Percentiles rank a stretch among this genome's conserved stretches.
Conservation (phyloP, 345 rosid species). For the Reutealis trisperma region DNA sequence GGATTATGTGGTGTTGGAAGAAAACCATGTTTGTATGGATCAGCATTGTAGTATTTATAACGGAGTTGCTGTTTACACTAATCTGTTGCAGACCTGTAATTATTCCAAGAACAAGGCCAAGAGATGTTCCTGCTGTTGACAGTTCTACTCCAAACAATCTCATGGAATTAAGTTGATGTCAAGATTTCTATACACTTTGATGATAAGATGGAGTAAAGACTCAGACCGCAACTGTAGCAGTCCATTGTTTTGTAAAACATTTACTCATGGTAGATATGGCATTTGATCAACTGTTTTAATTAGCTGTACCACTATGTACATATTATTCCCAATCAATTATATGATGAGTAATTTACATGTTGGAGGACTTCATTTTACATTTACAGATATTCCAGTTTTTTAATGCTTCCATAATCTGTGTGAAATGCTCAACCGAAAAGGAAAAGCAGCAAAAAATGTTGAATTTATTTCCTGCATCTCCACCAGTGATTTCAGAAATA, state of each 20-base stretch:
- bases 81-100: slow-evolving; percentile 59
- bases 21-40: slow-evolving; percentile 69
- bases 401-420: too few relatives aligned
- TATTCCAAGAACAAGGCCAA: slow-evolving; percentile 52
- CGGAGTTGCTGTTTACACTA: slow-evolving; percentile 46
- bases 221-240: not conserved
- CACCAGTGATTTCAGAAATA: too few relatives aligned
- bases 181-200: slow-evolving; percentile 2
- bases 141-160: slow-evolving; percentile 15
- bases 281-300: not conserved
- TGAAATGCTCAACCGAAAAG: too few relatives aligned
- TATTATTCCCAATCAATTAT: not conserved
- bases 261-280: not conserved
- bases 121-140: slow-evolving; percentile 28
- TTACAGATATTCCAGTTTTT: too few relatives aligned
- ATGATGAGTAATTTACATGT: not conserved
- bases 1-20: slow-evolving; percentile 78
- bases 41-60: slow-evolving; percentile 40
- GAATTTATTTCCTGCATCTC: too few relatives aligned
- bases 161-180: slow-evolving; percentile 17
- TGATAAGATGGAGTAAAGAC: slow-evolving; percentile 16
- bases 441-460: too few relatives aligned
- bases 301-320: not conserved
- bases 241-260: not conserved
- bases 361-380: not conserved